A percentile compares a stretch with the other conserved stretches of the same genome.
These are phyloP conservation scores for Trichophyton verrucosum DNA, from an alignment of 2,329 filamentous ascomycete species.

Conservation along the genomic window DNA sequence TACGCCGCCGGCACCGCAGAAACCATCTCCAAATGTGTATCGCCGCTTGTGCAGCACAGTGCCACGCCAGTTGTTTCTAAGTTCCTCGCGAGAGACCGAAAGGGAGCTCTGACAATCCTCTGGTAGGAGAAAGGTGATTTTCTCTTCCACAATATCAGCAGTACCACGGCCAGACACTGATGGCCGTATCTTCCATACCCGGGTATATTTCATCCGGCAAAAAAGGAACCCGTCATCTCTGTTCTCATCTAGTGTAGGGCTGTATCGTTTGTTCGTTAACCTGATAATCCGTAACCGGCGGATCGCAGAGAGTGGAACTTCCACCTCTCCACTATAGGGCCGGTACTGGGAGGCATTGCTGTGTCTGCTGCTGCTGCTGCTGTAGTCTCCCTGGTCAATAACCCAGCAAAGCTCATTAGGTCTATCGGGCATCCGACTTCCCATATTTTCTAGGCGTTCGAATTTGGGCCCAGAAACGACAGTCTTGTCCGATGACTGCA, in stretches of 20 bases:
- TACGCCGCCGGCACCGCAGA: conserved; percentile 60
- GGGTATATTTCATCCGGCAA: conserved; percentile 23
- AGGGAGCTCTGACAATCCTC: conserved; percentile 22
- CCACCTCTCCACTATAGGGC: conserved; percentile 15
- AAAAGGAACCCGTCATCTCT: conserved; percentile 24
- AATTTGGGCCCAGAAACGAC: conserved; percentile 31
- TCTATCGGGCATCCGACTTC: conserved; percentile 26
- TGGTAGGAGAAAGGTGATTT: conserved; percentile 21
- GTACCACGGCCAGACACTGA: conserved; percentile 11
- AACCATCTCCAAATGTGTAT: conserved; percentile 60
- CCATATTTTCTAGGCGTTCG: conserved; percentile 21
- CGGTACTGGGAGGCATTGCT: conserved; percentile 7
- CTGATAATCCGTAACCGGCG: conserved; percentile 33
- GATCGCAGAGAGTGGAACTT: conserved; percentile 33
- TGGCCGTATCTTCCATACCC: conserved; percentile 12
- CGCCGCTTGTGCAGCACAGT: conserved; percentile 14
- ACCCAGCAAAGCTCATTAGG: conserved; percentile 37
- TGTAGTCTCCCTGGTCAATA: conserved; percentile 19
- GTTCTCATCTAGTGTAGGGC: conserved; percentile 17
- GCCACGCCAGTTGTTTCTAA: conserved; percentile 24
- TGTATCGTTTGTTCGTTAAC: conserved; percentile 45
- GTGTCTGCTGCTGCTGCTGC: background rate
- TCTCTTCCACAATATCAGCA: conserved; percentile 11
- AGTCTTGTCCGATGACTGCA: conserved; percentile 15
- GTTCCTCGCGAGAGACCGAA: conserved; percentile 5